A percentile compares a stretch with the other conserved stretches of the same genome.
Evolutionary conservation across 495 filamentous ascomycete genomes (phyloP).

Genomic region (Penicillium mononematosum): DNA sequence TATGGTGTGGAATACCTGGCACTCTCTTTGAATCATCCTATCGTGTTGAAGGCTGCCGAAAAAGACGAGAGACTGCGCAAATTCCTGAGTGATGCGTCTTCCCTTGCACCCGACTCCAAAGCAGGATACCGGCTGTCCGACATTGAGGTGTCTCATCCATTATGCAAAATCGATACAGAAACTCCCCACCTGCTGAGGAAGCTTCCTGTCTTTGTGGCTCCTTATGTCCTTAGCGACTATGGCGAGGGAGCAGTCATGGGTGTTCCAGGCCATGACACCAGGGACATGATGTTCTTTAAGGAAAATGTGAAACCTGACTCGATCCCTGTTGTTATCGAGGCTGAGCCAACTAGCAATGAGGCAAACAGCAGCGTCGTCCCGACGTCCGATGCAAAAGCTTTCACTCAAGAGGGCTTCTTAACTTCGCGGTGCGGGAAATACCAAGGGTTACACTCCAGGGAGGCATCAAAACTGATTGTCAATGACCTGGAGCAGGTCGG

Average conservation of each 20-base stretch:
- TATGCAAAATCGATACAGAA: slow-evolving; percentile 53
- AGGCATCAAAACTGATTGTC: slow-evolving; percentile 62
- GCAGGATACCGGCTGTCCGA: slow-evolving; percentile 65
- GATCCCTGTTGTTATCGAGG: slow-evolving; percentile 49
- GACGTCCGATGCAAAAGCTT: slow-evolving; percentile 36
- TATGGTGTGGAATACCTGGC: slow-evolving; percentile 84
- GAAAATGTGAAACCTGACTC: slow-evolving; percentile 57
- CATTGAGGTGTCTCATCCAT: slow-evolving; percentile 63
- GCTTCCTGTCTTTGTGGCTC: slow-evolving; percentile 75
- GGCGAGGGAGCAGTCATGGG: slow-evolving; percentile 92
- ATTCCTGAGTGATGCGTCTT: slow-evolving; percentile 63
- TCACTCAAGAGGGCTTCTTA: slow-evolving; percentile 48
- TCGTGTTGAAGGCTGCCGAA: slow-evolving; percentile 62
- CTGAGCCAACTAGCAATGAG: slow-evolving; percentile 36
- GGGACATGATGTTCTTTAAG: slow-evolving; percentile 78
- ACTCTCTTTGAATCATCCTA: slow-evolving; percentile 67
- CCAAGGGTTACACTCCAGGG: slow-evolving; percentile 55
- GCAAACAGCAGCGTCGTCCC: slow-evolving; percentile 40
- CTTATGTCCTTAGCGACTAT: slow-evolving; percentile 85
- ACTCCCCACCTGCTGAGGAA: slow-evolving; percentile 49
- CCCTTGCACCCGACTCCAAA: slow-evolving; percentile 68
- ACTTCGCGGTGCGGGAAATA: slow-evolving; percentile 46
- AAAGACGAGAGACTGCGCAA: slow-evolving; percentile 57
- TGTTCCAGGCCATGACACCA: slow-evolving; percentile 77
- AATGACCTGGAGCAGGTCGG: slow-evolving; percentile 51